Base-by-base conservation (phyloP, 192 early-diverging fungal genomes). In the Chytriomyces sp. region DNA sequence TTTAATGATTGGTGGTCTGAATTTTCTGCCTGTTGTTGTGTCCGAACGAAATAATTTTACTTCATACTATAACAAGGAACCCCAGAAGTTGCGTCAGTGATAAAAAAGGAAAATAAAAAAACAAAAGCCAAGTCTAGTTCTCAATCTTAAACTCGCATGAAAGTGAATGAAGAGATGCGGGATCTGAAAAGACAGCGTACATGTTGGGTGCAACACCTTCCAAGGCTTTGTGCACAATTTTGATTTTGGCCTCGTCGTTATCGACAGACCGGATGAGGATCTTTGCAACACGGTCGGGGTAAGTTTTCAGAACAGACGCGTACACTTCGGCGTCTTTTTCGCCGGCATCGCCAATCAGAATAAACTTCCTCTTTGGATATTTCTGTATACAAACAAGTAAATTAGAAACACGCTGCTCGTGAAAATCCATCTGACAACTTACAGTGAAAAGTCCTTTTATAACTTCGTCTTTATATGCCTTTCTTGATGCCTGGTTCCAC, bases 321-420 rank as follows among this genome's bases (percentile, higher is more conserved):
- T 94, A 96, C 67, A 92, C 91, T 72, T 95, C 93, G 60, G 94
- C 81, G 69, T 98, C 96, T 46, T 91, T 84, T 81, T 98, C 94
- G 53, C 95, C 96, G 65, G 91, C 90, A 78, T 98, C 96, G 24
- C 96, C 96, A 5, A 98, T 89, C 10, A 98, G 83, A 69, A 98
- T 92, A 77, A 92, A 98, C 76, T 91, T 91, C 61, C 94, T 88
- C 6, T 89, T 67, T 6, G 94, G 94, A 62, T 95, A 96, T 76
- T 91, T 90, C 50, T 82, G 63, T 46, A 90, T 73, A 16, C 88
- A 82, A 44, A 61, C 45, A 7, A 83, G 45, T 35, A 6, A 59
- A 11, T 9, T 5, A 28, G 8, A 16, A 9, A 7, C 4, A n/a
- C 16, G n/a, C 11, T 6, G 3, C 18, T 10, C 50, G 24, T 24